Evolutionary conservation across 306 rosid genomes (phyloP).

Genomic region (Pyrus betulifolia): DNA sequence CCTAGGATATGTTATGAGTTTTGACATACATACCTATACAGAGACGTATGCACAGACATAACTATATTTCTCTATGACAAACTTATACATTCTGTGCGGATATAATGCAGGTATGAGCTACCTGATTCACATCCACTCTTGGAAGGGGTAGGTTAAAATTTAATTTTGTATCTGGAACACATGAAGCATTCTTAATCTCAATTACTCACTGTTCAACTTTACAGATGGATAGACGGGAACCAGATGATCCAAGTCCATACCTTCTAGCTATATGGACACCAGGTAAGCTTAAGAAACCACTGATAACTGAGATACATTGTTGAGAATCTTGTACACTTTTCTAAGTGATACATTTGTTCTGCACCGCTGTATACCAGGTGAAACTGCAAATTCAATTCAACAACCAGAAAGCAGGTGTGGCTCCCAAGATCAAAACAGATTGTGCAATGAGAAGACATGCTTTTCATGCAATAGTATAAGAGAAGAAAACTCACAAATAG

Average conservation of each 20-base stretch:
- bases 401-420: slow-evolving; percentile 61
- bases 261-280: slow-evolving; percentile 98
- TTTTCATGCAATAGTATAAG: slow-evolving; percentile 63
- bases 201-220: slow-evolving; percentile 17
- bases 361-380: slow-evolving; percentile 40
- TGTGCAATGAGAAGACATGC: slow-evolving; percentile 61
- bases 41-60: neutral
- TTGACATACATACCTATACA: neutral
- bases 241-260: slow-evolving; percentile 92
- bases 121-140: slow-evolving; percentile 93
- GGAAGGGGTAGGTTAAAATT: slow-evolving; percentile 49
- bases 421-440: slow-evolving; percentile 37
- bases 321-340: neutral
- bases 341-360: slow-evolving; percentile 5
- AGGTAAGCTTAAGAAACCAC: slow-evolving; percentile 34
- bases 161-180: slow-evolving; percentile 7
- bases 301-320: neutral
- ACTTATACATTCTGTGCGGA: slow-evolving; percentile 10
- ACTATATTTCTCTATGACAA: neutral
- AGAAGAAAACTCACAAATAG: slow-evolving; percentile 66
- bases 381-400: slow-evolving; percentile 61
- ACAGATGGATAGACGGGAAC: slow-evolving; percentile 80
- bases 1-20: neutral
- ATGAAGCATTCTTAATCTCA: slow-evolving; percentile 9
- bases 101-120: slow-evolving; percentile 81